Base-by-base conservation (phyloP, 2,329 filamentous ascomycete species). In the Stagonosporopsis vannaccii region DNA sequence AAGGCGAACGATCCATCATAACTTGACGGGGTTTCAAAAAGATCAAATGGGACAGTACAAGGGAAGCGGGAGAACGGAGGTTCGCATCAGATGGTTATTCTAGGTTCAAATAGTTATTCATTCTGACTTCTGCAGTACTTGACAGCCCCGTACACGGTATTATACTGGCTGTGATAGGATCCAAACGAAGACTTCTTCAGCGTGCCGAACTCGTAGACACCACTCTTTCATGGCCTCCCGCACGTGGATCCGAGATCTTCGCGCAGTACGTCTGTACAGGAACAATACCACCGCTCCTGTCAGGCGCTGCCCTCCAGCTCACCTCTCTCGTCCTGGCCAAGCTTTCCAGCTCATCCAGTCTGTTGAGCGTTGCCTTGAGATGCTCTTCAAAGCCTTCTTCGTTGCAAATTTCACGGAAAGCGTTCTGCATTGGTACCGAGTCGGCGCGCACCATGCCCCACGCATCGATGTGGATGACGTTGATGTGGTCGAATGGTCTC, bases 371-470 rank as follows among this genome's bases (percentile, higher is more conserved):
- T 5, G 84, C 87, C 59, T 96, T 88, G 22, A 98, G 79, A 73
- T 92, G 88, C 62, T 92, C 82, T 15, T 92, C 87, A 73, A 99
- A 98, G 5, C 90, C 90, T 5, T 86, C 84, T 66, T 88, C 77
- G 2, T 78, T 76, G 71, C 90, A 96, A 17, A 98, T 93, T 66
- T 92, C 86, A 42, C 87, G 84, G 76, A 98, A 96, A 0, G 95
- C 95, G 49, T 88, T 87, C 76, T 96, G 91, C 95, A 99, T 99
- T 0, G 95, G 92, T 37, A 98, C 93, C 1, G 90, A 95, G 73
- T 96, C 94, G 1, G 95, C 94, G 32, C 94, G 86, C 6, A 98
- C 95, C 75, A 90, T 90, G 9, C 92, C 92, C 35, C 85, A 84
- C 51, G 89, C 91, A 54, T 96, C 94, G 67, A 99, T 98, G 59